Evolutionary conservation across 2,329 filamentous ascomycete genomes (phyloP), one percentile per base, ranked within the genome.

Genomic region (Ustilaginoidea virens): DNA sequence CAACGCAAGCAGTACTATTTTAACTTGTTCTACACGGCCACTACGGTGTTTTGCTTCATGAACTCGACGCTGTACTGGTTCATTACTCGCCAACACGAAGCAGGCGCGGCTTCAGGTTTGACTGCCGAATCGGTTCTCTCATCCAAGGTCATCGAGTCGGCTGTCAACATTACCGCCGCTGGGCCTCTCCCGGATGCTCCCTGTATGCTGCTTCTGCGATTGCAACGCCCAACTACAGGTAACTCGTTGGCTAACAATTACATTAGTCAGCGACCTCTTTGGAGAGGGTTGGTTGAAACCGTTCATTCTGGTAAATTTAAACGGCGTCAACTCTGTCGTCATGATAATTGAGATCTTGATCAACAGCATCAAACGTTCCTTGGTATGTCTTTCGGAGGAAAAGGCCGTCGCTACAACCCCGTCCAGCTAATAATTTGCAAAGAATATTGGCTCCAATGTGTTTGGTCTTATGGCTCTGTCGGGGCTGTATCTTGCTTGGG

Each of bases 351-450:
- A 69, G 48, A 53, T 61, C 19, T 49, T 55, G 32, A 50, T 69
- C 48, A 69, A 69, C 46, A 67, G 61, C 41, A 64, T 68, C 48
- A 61, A 60, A 39, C 56, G 60, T 29, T 62, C 57, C 29, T 53
- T 51, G 27, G 64, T 67, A 42, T 43, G 59, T 45, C n/a, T n/a
- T n/a, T n/a, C n/a, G n/a, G n/a, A n/a, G n/a, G n/a, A n/a, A n/a
- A n/a, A n/a, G n/a, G n/a, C n/a, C n/a, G n/a, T n/a, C n/a, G n/a
- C n/a, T n/a, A n/a, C n/a, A n/a, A n/a, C n/a, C n/a, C n/a, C n/a
- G n/a, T n/a, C n/a, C n/a, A n/a, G n/a, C n/a, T n/a, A n/a, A n/a
- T n/a, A n/a, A n/a, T n/a, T n/a, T n/a, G n/a, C n/a, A n/a, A n/a
- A n/a, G n/a, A n/a, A n/a, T n/a, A 52, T 65, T 12, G 49, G 52